phyloP scores from a whole-genome alignment of 2,329 filamentous ascomycete species.

The Penicillium sp. region DNA sequence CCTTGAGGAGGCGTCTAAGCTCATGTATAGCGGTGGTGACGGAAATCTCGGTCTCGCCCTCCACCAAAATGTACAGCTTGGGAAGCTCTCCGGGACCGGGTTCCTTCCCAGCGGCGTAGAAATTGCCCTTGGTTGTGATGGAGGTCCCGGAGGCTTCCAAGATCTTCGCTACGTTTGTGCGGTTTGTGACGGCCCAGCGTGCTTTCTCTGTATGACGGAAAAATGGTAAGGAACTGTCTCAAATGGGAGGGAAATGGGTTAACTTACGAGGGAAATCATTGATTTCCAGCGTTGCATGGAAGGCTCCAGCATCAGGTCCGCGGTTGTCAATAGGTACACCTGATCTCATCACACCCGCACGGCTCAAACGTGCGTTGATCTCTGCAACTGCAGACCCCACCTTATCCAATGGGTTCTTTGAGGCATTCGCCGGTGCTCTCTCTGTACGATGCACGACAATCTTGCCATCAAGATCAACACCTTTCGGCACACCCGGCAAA shows the following conservation, averaged over 20 bases:
- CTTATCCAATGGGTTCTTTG: slow-evolving; percentile 73
- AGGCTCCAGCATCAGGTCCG: slow-evolving; percentile 92
- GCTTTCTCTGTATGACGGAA: slow-evolving; percentile 66
- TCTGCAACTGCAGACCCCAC: slow-evolving; percentile 86
- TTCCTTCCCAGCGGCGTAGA: slow-evolving; percentile 78
- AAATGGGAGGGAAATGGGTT: neutral
- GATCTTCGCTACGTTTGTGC: slow-evolving; percentile 97
- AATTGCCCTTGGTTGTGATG: slow-evolving; percentile 95
- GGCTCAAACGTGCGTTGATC: slow-evolving; percentile 87
- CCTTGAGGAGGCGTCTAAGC: slow-evolving; percentile 80
- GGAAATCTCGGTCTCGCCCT: slow-evolving; percentile 91
- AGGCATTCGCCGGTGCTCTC: slow-evolving; percentile 47
- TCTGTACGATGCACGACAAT: slow-evolving; percentile 73
- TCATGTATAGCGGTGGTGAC: slow-evolving; percentile 90
- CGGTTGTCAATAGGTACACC: slow-evolving; percentile 98
- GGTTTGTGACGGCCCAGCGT: slow-evolving; percentile 96
- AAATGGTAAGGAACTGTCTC: slow-evolving; percentile 9
- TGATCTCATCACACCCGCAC: slow-evolving; percentile 82
- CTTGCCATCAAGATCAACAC: slow-evolving; percentile 63
- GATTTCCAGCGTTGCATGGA: slow-evolving; percentile 96
- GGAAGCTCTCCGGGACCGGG: slow-evolving; percentile 72
- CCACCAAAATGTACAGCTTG: slow-evolving; percentile 97
- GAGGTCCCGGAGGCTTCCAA: slow-evolving; percentile 90
- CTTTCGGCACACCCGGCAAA: slow-evolving; percentile 51
- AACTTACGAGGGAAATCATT: slow-evolving; percentile 86